These are phyloP conservation scores for Zea luxurians DNA, from an alignment of 176 grass and related monocot species.

Conservation along the genomic window DNA sequence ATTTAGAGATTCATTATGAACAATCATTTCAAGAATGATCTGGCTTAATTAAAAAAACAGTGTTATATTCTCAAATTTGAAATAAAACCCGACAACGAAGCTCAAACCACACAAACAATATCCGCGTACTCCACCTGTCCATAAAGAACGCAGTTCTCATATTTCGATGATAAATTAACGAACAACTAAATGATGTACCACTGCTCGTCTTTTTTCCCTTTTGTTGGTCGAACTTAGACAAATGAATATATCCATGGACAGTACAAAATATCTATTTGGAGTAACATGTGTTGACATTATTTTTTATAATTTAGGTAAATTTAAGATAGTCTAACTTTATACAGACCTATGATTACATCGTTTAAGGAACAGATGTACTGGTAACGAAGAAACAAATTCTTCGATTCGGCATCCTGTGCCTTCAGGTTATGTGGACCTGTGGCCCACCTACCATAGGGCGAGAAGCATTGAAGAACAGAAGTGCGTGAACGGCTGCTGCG, in stretches of 20 bases:
- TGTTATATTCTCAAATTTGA: neutral
- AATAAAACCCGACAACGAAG: neutral
- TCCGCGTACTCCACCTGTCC: too few species aligned
- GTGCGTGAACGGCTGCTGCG: neutral
- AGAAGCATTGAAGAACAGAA: neutral
- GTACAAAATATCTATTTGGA: neutral
- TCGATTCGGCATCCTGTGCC: neutral
- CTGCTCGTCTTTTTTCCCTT: too few species aligned
- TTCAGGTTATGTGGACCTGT: neutral
- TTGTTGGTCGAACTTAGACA: too few species aligned
- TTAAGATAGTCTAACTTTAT: neutral
- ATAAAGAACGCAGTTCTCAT: neutral
- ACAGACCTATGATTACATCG: neutral
- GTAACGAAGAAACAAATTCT: neutral
- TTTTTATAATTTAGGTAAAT: neutral
- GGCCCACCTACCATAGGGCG: neutral
- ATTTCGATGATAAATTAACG: too few species aligned
- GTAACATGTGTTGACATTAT: neutral
- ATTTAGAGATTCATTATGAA: neutral
- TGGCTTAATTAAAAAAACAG: too few species aligned
- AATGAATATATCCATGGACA: too few species aligned
- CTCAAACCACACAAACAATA: neutral
- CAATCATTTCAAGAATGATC: too few species aligned
- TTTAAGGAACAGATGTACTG: neutral
- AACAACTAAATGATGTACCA: too few species aligned